Base-by-base conservation (phyloP, 768 basidiomycete species). In the Amanita pallidorosea region DNA sequence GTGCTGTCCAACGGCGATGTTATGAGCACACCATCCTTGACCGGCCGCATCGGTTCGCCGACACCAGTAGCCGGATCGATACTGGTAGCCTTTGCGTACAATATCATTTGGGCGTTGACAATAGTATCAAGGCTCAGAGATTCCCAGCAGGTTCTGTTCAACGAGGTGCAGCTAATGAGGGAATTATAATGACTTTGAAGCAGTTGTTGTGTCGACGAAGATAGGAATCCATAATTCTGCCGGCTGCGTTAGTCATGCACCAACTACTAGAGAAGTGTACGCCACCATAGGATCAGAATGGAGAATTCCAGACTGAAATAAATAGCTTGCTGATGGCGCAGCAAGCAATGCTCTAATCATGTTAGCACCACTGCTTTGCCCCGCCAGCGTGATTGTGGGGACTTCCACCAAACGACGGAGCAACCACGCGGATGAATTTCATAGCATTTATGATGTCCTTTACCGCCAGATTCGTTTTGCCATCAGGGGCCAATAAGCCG, bases 281-380 rank as follows among this genome's bases (percentile, higher is more conserved):
- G 74, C 52, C 57, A 85, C 88, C 79, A 93, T 87, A 2, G 91
- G 86, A 59, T 93, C 92, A 0, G 88, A 91, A 49, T 94, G 89
- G 17, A 93, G 61, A 52, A 91, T 89, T 0, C 82, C 87, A 47
- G 77, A 83, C 52, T 75, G 70, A 72, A 94, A 94, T 45, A 91
- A 69, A 1, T 76, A 70, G 18, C 77, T 72, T 0, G 83, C 89
- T 2, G 81, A 78, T 2, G 90, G 86, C 2, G 71, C 70, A 11
- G 82, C 86, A 36, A 93, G 73, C 44, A 94, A 69, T 1, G 87
- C 80, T 51, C 89, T 74, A 60, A 94, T 76, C 73, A 92, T 74
- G 54, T 69, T 79, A 2, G 83, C 90, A 43, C 90, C 90, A 45
- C 80, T 77, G 63, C 86, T 88, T 67, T 93, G 89, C 6, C 89